Base-by-base conservation (phyloP, 1,284 basidiomycete genomes). In the Puccinia horiana region DNA sequence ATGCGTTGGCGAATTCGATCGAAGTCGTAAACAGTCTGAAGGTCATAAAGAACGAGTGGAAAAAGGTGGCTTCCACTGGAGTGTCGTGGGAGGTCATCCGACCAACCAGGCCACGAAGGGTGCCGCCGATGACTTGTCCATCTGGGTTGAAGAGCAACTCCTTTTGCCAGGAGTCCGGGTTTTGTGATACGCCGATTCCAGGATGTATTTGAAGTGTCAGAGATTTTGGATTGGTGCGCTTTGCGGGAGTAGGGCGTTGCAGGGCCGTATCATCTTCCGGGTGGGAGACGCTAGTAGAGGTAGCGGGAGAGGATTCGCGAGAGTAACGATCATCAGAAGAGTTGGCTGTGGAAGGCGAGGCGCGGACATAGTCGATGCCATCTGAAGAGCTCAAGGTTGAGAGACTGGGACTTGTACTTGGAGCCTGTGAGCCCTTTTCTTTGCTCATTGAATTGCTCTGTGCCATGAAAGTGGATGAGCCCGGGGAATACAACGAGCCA, bases 51-150 rank as follows among this genome's bases (percentile, higher is more conserved):
- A 99, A 98, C 23, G 96, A 92, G 0, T 92, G 91, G 35, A 92
- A 90, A 86, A 98, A 95, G 0, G 91, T 91, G 23, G 92, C 89
- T 85, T 98, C 95, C 44, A 94, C 93, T 73, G 94, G 91, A 72
- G 92, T 92, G 85, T 95, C 94, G 86, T 96, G 94, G 1, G 95
- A 94, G n/a, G 96, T 96, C 92, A 99, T 93, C 88, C 94, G 94
- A 88, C 96, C 95, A 12, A 98, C 92, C 61, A 99, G 89, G 1
- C 93, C 95, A 20, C 90, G 90, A 81, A 99, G 88, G 1, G 95
- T 95, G 0, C 95, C 97, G 37, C 96, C 96, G 11, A 96, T 93
- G 29, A 99, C 91, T 83, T 92, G 91, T 1, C 95, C 95, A 23
- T 98, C 95, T 67, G 90, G 90, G 87, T 96, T 97, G 89, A 94